Base-by-base conservation (phyloP, 148 eudicot genomes). In the Vaccinium myrtillus region DNA sequence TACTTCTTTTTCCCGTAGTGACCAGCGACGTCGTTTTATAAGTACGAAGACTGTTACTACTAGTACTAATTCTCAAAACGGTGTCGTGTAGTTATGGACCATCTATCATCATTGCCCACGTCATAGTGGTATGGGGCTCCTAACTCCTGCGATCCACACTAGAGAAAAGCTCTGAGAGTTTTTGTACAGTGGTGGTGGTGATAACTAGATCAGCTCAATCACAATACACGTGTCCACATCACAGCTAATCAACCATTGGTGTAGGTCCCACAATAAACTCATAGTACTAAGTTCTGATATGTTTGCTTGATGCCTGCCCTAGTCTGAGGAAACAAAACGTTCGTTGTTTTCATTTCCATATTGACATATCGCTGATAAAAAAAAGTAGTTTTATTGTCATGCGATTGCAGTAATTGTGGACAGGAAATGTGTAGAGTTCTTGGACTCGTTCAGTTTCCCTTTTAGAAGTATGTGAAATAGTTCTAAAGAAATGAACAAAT, bases 161-260 rank as follows among this genome's bases (percentile, higher is more conserved):
- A 10, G 67, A 11, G 75, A 23, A 46, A 3, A n/a, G 49, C 10
- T 49, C 58, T 23, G n/a, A 1, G 12, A 76, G 5, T 18, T 16
- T 16, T 39, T 43, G 8, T 12, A 19, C 8, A 32, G 43, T 15
- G 32, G 32, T 30, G 32, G 32, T 30, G 16, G 25, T 8, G 43
- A 4, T 39, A 75, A n/a, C 14, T 21, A 14, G 58, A 49, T 48
- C 56, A 49, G 39, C 61, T 25, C 61, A 27, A 53, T 27, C 46
- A 78, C 61, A 51, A 19, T 51, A n/a, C 80, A 78, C 61, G 43
- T 78, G 80, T 78, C 80, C 43, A 48, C n/a, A 16, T 6, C 5
- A 78, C 21, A 78, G 7, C 36, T 51, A 53, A 23, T 78, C 61
- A 25, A 78, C 6, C 5, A 10, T 7, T 14, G 16, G 0, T 0